A percentile compares a stretch with the other conserved stretches of the same genome.
Evolutionary conservation across 495 filamentous ascomycete species (phyloP).

Genomic region (Bryoglossum gracile): DNA sequence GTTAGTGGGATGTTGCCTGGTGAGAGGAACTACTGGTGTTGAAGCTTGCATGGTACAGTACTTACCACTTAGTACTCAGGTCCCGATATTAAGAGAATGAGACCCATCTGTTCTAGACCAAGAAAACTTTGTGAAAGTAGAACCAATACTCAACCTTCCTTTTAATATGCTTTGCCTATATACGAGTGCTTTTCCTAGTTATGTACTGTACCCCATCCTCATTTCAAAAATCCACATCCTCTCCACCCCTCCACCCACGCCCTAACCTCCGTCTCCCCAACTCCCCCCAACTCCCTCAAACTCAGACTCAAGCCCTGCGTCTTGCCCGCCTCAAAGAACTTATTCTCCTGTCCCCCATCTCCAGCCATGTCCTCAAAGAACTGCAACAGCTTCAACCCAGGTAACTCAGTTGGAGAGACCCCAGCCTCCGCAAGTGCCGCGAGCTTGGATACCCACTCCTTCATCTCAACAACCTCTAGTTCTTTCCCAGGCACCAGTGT

Average conservation of each 20-base stretch:
- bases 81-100: too few relatives aligned
- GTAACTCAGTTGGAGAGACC: constrained; percentile 3
- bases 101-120: too few relatives aligned
- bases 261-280: constrained; percentile 10
- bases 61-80: too few relatives aligned
- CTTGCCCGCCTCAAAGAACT: constrained; percentile 19
- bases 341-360: constrained; percentile 6
- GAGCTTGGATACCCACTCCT: constrained; percentile 12
- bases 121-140: too few relatives aligned
- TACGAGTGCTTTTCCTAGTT: too few relatives aligned
- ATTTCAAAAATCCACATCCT: constrained; percentile 14
- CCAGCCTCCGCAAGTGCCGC: background rate
- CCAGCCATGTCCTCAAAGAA: constrained; percentile 25
- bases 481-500: too few relatives aligned
- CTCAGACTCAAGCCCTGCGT: constrained; percentile 3
- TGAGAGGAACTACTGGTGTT: constrained; percentile 13
- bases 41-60: too few relatives aligned
- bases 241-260: constrained; percentile 17
- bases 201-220: too few relatives aligned
- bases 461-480: constrained; percentile 5
- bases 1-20: constrained; percentile 14
- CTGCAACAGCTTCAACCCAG: constrained; percentile 14
- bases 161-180: too few relatives aligned
- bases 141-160: background rate
- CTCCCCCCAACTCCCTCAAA: constrained; percentile 9